phyloP scores from a whole-genome alignment of 2,329 filamentous ascomycete genomes.

The Phymatotrichopsis omnivora region DNA sequence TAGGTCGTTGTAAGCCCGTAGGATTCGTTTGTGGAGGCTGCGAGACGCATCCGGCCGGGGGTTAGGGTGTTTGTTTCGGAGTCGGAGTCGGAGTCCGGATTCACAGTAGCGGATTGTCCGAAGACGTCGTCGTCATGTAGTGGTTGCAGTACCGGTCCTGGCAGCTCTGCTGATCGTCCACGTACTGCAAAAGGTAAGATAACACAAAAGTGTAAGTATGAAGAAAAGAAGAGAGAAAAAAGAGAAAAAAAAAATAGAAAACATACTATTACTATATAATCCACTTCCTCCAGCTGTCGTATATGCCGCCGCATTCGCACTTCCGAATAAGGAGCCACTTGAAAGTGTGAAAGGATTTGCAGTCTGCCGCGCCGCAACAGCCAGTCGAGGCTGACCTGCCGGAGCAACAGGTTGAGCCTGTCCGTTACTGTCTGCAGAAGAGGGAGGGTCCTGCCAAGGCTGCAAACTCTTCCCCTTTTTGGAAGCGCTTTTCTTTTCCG shows the following conservation, averaged over 20 bases:
- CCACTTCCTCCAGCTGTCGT: too few species aligned
- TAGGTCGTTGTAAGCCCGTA: conserved; percentile 52
- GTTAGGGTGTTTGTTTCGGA: conserved; percentile 28
- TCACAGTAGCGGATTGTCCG: too few species aligned
- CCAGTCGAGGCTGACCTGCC: not conserved
- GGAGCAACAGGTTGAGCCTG: not conserved
- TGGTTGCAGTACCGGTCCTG: not conserved
- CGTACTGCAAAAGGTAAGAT: too few species aligned
- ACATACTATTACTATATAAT: too few species aligned
- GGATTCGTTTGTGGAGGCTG: conserved; percentile 42
- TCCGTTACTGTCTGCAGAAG: not conserved
- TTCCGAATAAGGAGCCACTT: too few species aligned
- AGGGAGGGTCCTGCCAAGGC: not conserved
- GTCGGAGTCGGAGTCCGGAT: conserved; percentile 30
- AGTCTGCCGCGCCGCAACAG: too few species aligned
- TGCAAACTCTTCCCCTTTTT: not conserved
- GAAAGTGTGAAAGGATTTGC: too few species aligned
- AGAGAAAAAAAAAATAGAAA: too few species aligned
- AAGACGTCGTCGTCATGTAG: conserved; percentile 5
- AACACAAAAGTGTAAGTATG: too few species aligned
- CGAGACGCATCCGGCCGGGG: conserved; percentile 24
- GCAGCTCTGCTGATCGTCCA: not conserved
- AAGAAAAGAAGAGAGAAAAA: too few species aligned
- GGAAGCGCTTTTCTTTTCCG: conserved; percentile 5
- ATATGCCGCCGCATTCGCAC: too few species aligned